Percentiles rank a stretch among this genome's conserved stretches.
phyloP scores from a whole-genome alignment of 768 basidiomycete species.

The Lanmaoa rubissima region DNA sequence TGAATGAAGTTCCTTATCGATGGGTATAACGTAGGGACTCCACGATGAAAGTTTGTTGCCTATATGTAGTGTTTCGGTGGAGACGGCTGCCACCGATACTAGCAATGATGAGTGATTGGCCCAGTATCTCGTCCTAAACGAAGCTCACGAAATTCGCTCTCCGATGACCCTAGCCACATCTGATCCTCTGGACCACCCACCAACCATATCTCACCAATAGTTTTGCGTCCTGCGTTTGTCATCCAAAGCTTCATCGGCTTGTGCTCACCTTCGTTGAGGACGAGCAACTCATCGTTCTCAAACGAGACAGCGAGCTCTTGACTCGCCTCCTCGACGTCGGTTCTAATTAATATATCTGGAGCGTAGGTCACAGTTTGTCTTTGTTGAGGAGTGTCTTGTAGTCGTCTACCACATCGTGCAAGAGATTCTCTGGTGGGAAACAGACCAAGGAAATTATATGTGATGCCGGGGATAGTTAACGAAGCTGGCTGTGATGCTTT shows the following conservation, averaged over 20 bases:
- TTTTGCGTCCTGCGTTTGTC: conserved; percentile 60
- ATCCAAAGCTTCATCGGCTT: conserved; percentile 54
- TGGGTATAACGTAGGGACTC: conserved; percentile 46
- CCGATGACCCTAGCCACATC: conserved; percentile 47
- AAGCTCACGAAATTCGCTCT: conserved; percentile 21
- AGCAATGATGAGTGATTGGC: conserved; percentile 4
- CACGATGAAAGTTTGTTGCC: conserved; percentile 51
- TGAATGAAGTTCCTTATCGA: conserved; percentile 40
- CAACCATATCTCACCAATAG: conserved; percentile 71
- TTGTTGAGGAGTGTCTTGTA: conserved; percentile 74
- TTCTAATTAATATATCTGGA: conserved; percentile 57
- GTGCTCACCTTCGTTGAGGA: conserved; percentile 69
- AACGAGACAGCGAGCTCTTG: conserved; percentile 63
- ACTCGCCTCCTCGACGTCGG: conserved; percentile 61
- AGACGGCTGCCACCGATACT: conserved; percentile 16
- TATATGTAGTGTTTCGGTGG: conserved; percentile 43
- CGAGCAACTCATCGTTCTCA: conserved; percentile 49
- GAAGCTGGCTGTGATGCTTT: conserved; percentile 50
- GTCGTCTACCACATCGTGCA: conserved; percentile 65
- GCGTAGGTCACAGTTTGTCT: conserved; percentile 69
- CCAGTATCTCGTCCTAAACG: background rate
- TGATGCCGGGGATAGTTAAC: conserved; percentile 54
- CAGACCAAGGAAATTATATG: conserved; percentile 71
- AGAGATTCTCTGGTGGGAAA: conserved; percentile 68
- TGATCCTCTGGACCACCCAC: conserved; percentile 59